Evolutionary conservation across 805 yeast species (phyloP), one percentile per base, ranked within the genome.

Genomic region (Zygosaccharomyces kombuchaensis): DNA sequence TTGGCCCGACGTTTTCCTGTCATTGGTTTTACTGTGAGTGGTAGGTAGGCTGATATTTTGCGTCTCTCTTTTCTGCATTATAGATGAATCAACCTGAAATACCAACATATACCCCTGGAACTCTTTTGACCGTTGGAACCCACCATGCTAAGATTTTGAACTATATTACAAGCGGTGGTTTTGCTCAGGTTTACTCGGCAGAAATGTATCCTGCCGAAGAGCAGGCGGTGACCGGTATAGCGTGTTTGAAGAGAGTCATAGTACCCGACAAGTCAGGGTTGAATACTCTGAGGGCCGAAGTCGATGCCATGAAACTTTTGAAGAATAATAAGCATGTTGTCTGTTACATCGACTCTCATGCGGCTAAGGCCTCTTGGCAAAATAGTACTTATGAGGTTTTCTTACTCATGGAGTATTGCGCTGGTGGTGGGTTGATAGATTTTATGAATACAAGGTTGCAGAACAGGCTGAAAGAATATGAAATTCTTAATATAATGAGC

Each of bases 301-400:
- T 93, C 12, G 98, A 93, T 62, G 95, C 97, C 9, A 91, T 93
- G 98, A 86, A 87, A 66, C 73, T 96, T 22, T 72, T 93, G 27
- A 72, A 82, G 50, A 96, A 95, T 7, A 78, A 85, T 53, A 76
- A 77, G 37, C 82, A 83, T 60, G 81, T 93, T 50, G 99, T 93
- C 1, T 81, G 87, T 2, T 93, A 93, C 64, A 86, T 89, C 43
- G 99, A 93, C 65, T 87, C 96, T 2, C 96, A 93, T 68, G 99
- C 99, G 6, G 81, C 95, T 9, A 75, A 95, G 55, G 69, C 84
- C 65, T 47, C 67, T 19, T 47, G 58, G n/a, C 62, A 71, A 2
- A 62, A 61, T 14, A 87, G 85, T 10, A 72, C 72, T 41, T 86
- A 85, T 56, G 95, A 84, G 62, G 95, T 86, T 40, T 81, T 84